Conservation (phyloP, 1,284 basidiomycete species). For the Naganishia sp. region DNA sequence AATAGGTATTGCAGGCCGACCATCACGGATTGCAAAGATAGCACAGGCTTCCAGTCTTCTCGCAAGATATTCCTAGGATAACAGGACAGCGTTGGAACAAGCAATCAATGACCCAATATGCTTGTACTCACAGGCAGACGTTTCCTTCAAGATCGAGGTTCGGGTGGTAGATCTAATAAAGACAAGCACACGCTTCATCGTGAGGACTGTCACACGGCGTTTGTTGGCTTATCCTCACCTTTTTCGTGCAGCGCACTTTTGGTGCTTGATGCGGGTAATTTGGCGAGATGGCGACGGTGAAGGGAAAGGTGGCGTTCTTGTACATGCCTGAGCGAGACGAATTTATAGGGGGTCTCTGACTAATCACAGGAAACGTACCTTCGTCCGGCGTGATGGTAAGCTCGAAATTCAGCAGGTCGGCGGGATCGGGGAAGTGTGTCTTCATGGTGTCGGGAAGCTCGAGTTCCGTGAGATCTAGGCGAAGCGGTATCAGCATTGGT, state of each 20-base stretch:
- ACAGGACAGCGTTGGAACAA: neutral
- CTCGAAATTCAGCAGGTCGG: conserved; percentile 92
- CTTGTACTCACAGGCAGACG: conserved; percentile 67
- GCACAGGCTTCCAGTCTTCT: conserved; percentile 98
- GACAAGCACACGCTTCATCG: neutral
- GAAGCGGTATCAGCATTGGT: neutral
- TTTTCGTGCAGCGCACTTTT: conserved; percentile 96
- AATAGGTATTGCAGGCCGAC: conserved; percentile 98
- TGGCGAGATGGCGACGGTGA: conserved; percentile 92
- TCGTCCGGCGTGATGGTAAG: conserved; percentile 96
- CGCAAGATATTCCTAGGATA: conserved; percentile 77
- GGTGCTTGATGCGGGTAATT: conserved; percentile 99
- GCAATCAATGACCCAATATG: neutral
- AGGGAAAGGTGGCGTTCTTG: conserved; percentile 88
- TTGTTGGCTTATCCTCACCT: conserved; percentile 59
- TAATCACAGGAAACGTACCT: conserved; percentile 59
- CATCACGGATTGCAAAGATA: conserved; percentile 96
- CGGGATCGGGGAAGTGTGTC: conserved; percentile 86
- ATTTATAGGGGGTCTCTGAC: no score
- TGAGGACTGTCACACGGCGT: neutral
- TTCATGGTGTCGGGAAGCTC: conserved; percentile 96
- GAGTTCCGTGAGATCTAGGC: conserved; percentile 88
- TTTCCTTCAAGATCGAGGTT: conserved; percentile 98
- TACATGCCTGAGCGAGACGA: conserved; percentile 85
- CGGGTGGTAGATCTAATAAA: conserved; percentile 89